Conservation (phyloP, 2,329 filamentous ascomycete genomes). For the Didymella sp. region DNA sequence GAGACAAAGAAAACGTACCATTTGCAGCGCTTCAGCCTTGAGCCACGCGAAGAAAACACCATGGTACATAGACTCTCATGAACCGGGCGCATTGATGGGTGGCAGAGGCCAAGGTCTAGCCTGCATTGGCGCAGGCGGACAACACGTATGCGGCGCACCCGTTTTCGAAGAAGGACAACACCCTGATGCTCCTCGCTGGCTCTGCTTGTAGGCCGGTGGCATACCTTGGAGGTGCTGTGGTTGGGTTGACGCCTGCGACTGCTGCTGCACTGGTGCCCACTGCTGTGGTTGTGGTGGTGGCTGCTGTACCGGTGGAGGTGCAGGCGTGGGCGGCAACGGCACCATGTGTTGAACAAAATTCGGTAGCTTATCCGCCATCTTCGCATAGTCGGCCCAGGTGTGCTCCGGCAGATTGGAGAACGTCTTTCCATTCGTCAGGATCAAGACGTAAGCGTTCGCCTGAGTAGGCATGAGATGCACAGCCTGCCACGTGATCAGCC, state of each 20-base stretch:
- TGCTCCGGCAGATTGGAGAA: conserved; percentile 44
- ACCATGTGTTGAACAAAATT: conserved; percentile 26
- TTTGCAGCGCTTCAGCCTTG: too few relatives aligned
- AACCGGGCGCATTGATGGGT: not conserved
- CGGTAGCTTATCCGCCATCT: conserved; percentile 37
- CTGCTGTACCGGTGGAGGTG: not conserved
- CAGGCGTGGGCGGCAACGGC: conserved; percentile 38
- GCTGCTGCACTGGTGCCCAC: not conserved
- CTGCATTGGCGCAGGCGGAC: conserved; percentile 2
- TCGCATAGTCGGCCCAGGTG: conserved; percentile 44
- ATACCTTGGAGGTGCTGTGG: not conserved
- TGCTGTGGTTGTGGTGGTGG: not conserved
- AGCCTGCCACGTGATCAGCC: conserved; percentile 23
- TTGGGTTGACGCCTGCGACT: not conserved
- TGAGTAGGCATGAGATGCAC: conserved; percentile 40
- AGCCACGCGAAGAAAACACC: too few relatives aligned
- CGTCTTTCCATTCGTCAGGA: conserved; percentile 37
- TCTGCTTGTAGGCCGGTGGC: conserved; percentile 4
- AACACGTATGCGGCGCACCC: conserved; percentile 4
- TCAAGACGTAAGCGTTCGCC: conserved; percentile 37
- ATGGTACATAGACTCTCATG: not conserved
- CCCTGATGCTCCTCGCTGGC: not conserved
- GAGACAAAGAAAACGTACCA: not conserved
- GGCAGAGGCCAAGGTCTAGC: conserved; percentile 10
- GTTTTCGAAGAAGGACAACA: not conserved